Evolutionary conservation across 2,329 filamentous ascomycete genomes (phyloP).

Genomic region (Mycosphaerella arachidis): DNA sequence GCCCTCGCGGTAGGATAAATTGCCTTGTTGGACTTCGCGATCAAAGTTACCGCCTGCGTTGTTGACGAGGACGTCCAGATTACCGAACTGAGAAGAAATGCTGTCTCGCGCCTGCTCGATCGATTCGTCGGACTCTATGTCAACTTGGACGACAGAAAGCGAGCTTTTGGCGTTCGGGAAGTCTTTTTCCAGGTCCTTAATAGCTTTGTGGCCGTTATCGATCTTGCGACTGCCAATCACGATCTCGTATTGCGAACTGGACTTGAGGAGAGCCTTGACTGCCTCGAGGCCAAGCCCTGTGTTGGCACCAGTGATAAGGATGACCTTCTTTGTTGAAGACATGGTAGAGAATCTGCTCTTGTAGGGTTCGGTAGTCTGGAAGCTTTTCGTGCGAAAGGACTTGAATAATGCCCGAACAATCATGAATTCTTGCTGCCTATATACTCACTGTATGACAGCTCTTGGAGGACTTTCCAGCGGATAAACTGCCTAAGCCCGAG

Average conservation of each 20-base stretch:
- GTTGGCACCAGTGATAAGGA: conserved; percentile 56
- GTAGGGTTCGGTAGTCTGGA: not conserved
- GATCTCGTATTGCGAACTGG: conserved; percentile 50
- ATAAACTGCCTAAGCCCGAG: not conserved
- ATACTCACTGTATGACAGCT: not conserved
- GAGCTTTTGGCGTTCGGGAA: conserved; percentile 37
- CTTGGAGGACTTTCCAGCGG: not conserved
- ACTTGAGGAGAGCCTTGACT: conserved; percentile 51
- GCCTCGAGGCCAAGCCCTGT: conserved; percentile 58
- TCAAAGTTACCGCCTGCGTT: conserved; percentile 54
- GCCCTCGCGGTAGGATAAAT: conserved; percentile 33
- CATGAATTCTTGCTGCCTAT: too few relatives aligned
- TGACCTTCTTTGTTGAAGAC: conserved; percentile 34
- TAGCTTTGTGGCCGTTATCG: conserved; percentile 49
- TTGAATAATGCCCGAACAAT: not conserved
- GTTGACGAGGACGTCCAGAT: conserved; percentile 53
- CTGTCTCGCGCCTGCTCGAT: conserved; percentile 46
- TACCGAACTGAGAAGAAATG: conserved; percentile 42
- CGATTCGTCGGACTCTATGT: conserved; percentile 51
- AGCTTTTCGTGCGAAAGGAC: not conserved
- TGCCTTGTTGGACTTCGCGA: conserved; percentile 25
- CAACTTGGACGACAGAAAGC: conserved; percentile 48
- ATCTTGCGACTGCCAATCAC: conserved; percentile 52
- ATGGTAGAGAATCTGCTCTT: not conserved
- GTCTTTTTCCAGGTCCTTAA: conserved; percentile 40